Evolutionary conservation across 768 basidiomycete species (phyloP).

Genomic region (Crucibulum laeve): DNA sequence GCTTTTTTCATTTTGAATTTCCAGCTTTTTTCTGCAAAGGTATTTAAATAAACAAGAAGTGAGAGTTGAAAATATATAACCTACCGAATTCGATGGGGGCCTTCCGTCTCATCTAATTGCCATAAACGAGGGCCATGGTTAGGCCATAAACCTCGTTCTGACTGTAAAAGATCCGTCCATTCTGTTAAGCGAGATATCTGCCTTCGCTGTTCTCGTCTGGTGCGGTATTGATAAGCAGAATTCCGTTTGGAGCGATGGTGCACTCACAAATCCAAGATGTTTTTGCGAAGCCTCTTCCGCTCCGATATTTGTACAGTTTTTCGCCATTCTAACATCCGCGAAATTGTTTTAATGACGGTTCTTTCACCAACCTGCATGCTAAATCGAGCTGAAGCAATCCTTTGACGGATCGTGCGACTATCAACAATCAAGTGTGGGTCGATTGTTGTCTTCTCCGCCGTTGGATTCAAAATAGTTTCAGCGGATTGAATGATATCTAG

Average conservation of each 20-base stretch:
- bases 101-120: constrained; percentile 90
- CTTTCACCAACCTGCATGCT: constrained; percentile 63
- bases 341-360: constrained; percentile 56
- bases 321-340: constrained; percentile 70
- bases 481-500: constrained; percentile 53
- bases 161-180: constrained; percentile 57
- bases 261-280: constrained; percentile 66
- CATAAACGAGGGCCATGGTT: constrained; percentile 49
- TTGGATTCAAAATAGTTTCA: constrained; percentile 47
- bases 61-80: constrained; percentile 1
- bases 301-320: constrained; percentile 65
- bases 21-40: constrained; percentile 64
- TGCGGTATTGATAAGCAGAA: constrained; percentile 2
- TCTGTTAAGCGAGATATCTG: constrained; percentile 59
- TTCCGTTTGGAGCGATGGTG: background rate
- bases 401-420: constrained; percentile 45
- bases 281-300: constrained; percentile 67
- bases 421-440: constrained; percentile 51
- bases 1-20: constrained; percentile 50
- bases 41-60: background rate
- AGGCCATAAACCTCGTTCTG: constrained; percentile 85
- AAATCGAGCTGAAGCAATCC: constrained; percentile 52
- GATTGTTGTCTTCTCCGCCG: constrained; percentile 41
- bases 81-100: constrained; percentile 81
- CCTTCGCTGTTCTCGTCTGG: constrained; percentile 73